These are phyloP conservation scores for Arthromyces matolae DNA, from an alignment of 768 basidiomycete species.

Conservation along the genomic window DNA sequence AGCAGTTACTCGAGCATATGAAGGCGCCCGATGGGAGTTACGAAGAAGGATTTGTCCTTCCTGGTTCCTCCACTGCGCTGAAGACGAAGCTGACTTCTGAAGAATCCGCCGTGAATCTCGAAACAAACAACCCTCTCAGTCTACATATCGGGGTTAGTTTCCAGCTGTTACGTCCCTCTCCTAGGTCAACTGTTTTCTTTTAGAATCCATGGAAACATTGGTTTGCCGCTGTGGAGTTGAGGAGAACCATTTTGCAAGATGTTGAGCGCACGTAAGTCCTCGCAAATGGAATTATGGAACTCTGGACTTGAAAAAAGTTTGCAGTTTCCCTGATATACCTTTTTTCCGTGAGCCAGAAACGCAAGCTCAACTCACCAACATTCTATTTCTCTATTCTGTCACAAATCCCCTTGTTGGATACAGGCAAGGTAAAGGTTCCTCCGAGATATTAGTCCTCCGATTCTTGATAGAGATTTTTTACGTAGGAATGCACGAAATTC, in stretches of 20 bases:
- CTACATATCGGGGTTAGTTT: constrained; percentile 64
- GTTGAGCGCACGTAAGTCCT: constrained; percentile 86
- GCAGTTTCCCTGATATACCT: constrained; percentile 90
- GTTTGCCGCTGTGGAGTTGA: constrained; percentile 86
- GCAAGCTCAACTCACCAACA: constrained; percentile 77
- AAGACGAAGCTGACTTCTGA: constrained; percentile 22
- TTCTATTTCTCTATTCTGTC: constrained; percentile 81
- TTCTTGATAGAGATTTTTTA: neutral
- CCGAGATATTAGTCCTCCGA: neutral
- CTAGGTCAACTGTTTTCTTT: neutral
- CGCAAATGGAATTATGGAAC: constrained; percentile 2
- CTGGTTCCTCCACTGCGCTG: constrained; percentile 41
- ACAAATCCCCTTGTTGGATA: constrained; percentile 85
- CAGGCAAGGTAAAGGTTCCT: constrained; percentile 56
- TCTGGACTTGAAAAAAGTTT: constrained; percentile 8
- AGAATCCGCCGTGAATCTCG: constrained; percentile 41
- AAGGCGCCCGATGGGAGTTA: constrained; percentile 85
- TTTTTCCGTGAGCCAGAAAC: constrained; percentile 81
- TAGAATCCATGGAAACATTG: constrained; percentile 97
- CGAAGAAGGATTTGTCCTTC: constrained; percentile 59
- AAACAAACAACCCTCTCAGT: constrained; percentile 78
- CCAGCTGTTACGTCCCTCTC: neutral
- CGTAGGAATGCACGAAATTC: constrained; percentile 92
- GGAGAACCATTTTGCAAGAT: constrained; percentile 88
- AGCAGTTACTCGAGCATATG: constrained; percentile 63